Evolutionary conservation across 139 green algal genomes (phyloP).

Genomic region (Zygnema cylindricum): DNA sequence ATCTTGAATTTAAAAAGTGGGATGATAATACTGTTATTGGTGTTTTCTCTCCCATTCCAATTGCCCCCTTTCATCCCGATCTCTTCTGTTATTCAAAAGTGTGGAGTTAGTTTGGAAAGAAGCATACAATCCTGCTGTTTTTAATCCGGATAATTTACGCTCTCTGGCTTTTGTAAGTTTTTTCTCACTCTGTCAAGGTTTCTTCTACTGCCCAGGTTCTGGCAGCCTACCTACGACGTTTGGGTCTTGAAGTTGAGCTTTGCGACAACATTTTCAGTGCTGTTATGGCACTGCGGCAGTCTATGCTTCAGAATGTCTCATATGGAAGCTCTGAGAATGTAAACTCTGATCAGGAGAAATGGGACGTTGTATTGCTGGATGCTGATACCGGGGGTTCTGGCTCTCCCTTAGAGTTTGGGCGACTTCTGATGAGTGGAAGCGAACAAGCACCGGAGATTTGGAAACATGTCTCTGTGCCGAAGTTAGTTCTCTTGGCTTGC

Average conservation of each 20-base stretch:
- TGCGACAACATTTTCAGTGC: constrained; percentile 21
- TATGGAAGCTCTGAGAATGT: not conserved
- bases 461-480: not conserved
- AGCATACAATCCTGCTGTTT: too few relatives aligned
- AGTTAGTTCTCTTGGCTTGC: constrained; percentile 2
- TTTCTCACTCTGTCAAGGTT: too few relatives aligned
- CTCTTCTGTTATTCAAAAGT: too few relatives aligned
- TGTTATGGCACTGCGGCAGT: constrained; percentile 1
- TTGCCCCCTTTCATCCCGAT: too few relatives aligned
- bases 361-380: constrained; percentile 4
- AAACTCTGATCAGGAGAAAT: not conserved
- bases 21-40: too few relatives aligned
- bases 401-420: not conserved
- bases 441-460: not conserved
- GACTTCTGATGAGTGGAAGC: not conserved
- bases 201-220: too few relatives aligned
- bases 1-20: too few relatives aligned
- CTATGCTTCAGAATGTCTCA: not conserved
- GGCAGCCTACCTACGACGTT: constrained; percentile 3
- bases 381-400: not conserved
- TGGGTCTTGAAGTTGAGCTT: not conserved
- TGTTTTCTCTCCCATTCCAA: too few relatives aligned
- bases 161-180: too few relatives aligned
- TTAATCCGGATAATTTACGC: too few relatives aligned
- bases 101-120: too few relatives aligned